phyloP scores from a whole-genome alignment of 306 rosid species.

The Sicyos baderoa region DNA sequence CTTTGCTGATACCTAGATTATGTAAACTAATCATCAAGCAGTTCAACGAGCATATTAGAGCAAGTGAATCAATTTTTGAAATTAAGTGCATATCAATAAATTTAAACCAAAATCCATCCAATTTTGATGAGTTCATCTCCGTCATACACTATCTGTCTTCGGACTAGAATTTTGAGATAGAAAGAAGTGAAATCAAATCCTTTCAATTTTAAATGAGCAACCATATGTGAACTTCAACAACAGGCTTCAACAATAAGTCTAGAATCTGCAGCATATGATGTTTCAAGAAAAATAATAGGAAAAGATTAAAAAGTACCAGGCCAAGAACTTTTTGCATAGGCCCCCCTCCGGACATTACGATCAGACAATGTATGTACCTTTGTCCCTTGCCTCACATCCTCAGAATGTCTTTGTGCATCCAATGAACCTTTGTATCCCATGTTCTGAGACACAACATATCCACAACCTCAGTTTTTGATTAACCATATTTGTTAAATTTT shows the following conservation, averaged over 20 bases:
- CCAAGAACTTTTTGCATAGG: constrained; percentile 44
- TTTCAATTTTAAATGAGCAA: background rate
- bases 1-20: constrained; percentile 56
- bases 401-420: constrained; percentile 43
- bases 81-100: background rate
- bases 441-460: constrained; percentile 42
- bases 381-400: constrained; percentile 46
- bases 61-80: background rate
- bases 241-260: constrained; percentile 1
- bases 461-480: background rate
- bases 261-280: background rate
- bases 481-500: no score
- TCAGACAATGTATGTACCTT: constrained; percentile 43
- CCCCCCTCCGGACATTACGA: constrained; percentile 50
- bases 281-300: background rate
- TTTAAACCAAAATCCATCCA: background rate
- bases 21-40: constrained; percentile 25
- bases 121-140: background rate
- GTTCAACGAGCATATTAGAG: constrained; percentile 2
- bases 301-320: constrained; percentile 41
- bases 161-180: background rate
- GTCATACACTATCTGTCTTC: background rate
- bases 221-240: background rate
- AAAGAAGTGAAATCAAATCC: background rate
- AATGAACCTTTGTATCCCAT: constrained; percentile 35